Base-by-base conservation (phyloP, 352 stramenopile genomes). In the Saprolegnia parasitica region DNA sequence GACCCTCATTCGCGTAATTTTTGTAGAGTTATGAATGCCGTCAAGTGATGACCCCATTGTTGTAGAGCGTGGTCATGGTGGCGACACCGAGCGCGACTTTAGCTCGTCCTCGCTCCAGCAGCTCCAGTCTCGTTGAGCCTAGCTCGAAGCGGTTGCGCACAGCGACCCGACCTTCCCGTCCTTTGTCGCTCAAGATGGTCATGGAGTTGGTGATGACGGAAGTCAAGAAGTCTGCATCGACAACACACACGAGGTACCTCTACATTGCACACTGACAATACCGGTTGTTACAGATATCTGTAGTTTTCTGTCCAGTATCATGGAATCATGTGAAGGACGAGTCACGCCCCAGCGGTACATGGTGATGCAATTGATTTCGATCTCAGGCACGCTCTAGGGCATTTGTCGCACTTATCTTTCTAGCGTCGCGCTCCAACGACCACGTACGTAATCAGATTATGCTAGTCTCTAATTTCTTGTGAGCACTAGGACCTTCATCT, bases 321-420 rank as follows among this genome's bases (percentile, higher is more conserved):
- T 15, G 13, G 13, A 60, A 18, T 20, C 16, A 16, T 60, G 4
- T 24, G 35, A n/a, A 16, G 52, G n/a, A 26, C 11, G 3, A 40
- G 35, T 60, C 35, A 26, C 52, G 11, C 52, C 52, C 13, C 52
- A 60, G 35, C 52, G 35, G 52, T 60, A 11, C 52, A 9, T 60
- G 11, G 11, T 4, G 42, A 49, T 49, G 13, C 13, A n/a, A n/a
- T 60, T 60, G 35, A 60, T 60, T 15, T 29, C 5, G 29, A 35
- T n/a, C 11, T 42, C 11, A 60, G 11, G 20, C 9, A 4, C 52
- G 4, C 13, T 3, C 20, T 60, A 60, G 52, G 13, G 13, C 20
- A 16, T 60, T 60, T n/a, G 52, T 60, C 52, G 52, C 52, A 10
- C 52, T 60, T 60, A n/a, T 60, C 16, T 60, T 60, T 24, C n/a